Conservation (phyloP, 2,329 filamentous ascomycete genomes). For the Zalaria obscura region DNA sequence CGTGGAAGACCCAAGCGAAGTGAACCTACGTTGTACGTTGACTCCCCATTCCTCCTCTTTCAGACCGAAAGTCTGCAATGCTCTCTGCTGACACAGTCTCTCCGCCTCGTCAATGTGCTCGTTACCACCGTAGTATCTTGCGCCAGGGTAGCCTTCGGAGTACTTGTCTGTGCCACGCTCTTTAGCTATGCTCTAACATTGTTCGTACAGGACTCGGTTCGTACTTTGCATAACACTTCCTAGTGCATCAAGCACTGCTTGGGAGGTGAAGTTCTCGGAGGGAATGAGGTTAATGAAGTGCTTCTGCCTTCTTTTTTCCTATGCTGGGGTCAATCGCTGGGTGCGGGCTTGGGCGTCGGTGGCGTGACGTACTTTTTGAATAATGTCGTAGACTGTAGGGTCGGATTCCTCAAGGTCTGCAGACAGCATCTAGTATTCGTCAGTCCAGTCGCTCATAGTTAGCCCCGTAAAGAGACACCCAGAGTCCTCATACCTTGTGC, state of each 20-base stretch:
- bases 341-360: not conserved
- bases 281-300: constrained; percentile 97
- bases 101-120: constrained; percentile 90
- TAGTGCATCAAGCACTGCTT: constrained; percentile 79
- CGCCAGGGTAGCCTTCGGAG: constrained; percentile 93
- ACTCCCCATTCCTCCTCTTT: constrained; percentile 86
- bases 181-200: not conserved
- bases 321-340: constrained; percentile 5
- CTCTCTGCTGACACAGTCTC: constrained; percentile 76
- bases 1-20: not conserved
- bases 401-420: constrained; percentile 72
- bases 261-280: constrained; percentile 90
- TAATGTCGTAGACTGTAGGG: constrained; percentile 72
- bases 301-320: constrained; percentile 94
- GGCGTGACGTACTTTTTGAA: constrained; percentile 57
- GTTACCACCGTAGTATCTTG: constrained; percentile 92
- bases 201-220: constrained; percentile 15
- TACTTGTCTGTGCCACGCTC: constrained; percentile 54
- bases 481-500: constrained; percentile 26
- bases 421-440: constrained; percentile 53
- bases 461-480: not conserved
- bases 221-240: constrained; percentile 91
- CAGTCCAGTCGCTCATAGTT: constrained; percentile 5
- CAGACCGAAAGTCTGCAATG: constrained; percentile 73
- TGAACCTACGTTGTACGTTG: constrained; percentile 65